Conservation (phyloP, 2,329 filamentous ascomycete species). For the Nothomitra cinnamomea region DNA sequence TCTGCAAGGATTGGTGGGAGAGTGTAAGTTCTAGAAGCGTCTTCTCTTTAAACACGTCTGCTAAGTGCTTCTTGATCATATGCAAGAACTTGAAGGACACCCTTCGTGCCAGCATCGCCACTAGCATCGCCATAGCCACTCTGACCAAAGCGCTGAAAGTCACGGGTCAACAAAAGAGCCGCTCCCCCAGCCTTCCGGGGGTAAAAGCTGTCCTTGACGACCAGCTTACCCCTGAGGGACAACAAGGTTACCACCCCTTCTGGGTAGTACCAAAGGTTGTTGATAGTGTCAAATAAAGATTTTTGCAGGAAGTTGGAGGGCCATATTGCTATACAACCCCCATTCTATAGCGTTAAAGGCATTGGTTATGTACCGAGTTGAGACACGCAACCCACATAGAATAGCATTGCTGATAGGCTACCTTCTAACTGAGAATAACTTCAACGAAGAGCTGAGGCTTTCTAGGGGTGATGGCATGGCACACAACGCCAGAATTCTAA, state of each 20-base stretch:
- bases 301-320: too few species aligned
- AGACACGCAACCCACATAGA: background rate
- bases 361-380: background rate
- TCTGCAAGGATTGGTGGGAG: conserved; percentile 50
- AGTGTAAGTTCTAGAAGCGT: conserved; percentile 29
- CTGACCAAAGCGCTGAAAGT: conserved; percentile 33
- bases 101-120: conserved; percentile 53
- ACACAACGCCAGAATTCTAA: too few species aligned
- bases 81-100: conserved; percentile 22
- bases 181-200: conserved; percentile 14
- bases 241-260: conserved; percentile 40
- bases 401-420: background rate
- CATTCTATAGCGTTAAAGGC: too few species aligned
- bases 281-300: background rate
- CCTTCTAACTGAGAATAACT: background rate
- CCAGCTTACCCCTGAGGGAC: background rate
- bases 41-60: background rate
- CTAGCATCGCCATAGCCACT: conserved; percentile 44
- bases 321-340: too few species aligned
- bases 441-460: background rate
- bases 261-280: conserved; percentile 39
- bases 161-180: background rate
- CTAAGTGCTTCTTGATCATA: background rate
- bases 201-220: conserved; percentile 17
- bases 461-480: background rate